Base-by-base conservation (phyloP, 2,329 filamentous ascomycete genomes). In the Plectosphaerella cucumerina region DNA sequence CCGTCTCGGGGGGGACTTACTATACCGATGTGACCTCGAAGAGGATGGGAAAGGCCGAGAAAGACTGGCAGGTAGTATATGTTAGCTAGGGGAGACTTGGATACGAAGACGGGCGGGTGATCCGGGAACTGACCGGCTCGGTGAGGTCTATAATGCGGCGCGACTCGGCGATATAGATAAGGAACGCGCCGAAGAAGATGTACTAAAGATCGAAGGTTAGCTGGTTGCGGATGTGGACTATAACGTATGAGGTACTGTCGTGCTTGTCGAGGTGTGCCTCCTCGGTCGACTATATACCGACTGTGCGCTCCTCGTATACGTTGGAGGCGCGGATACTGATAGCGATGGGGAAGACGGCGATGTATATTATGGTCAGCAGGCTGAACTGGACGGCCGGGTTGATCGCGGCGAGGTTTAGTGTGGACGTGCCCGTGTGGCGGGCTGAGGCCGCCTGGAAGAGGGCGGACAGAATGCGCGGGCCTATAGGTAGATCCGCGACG, bases 281-380 rank as follows among this genome's bases (percentile, higher is more conserved):
- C 65, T n/a, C 48, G 14, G 35, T 39, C 6, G 35, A 39, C 37
- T 84, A 86, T 22, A 85, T 74, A 1, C 82, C 84, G 5, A 87
- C 63, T 45, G 77, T 79, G 44, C 76, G 73, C 60, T 85, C 82
- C 64, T 85, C 81, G 62, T 85, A 85, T 5, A 80, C 77, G 54
- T 82, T 84, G 33, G 75, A 78, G 49, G 79, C 76, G 39, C 81
- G 76, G 65, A 85, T 82, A 15, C 73, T 80, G 49, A 85, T 81
- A 14, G 80, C 80, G 31, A 84, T 78, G 0, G 82, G 82, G 53
- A 81, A 83, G 5, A 80, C 75, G 6, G 77, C 76, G 45, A 85
- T 83, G 63, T 84, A 85, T n/a, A n/a, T n/a, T n/a, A n/a, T n/a
- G n/a, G n/a, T n/a, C n/a, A n/a, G n/a, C n/a, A n/a, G n/a, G n/a